Conservation (phyloP, 2,329 filamentous ascomycete genomes). For the Diplodia intermedia region DNA sequence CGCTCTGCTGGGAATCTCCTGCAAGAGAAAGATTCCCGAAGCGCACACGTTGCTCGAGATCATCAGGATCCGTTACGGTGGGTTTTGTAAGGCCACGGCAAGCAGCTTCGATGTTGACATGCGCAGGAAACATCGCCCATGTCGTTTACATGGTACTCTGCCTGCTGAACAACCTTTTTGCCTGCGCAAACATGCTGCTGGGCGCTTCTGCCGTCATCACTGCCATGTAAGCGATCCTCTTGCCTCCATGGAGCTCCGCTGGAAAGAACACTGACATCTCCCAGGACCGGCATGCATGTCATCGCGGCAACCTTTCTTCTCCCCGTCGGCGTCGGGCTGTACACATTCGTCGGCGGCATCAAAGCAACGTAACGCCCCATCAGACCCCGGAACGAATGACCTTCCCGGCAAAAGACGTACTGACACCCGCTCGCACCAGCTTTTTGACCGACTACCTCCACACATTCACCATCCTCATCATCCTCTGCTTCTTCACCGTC, state of each 20-base stretch:
- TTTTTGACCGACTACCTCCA: slow-evolving; percentile 62
- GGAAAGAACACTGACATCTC: slow-evolving; percentile 47
- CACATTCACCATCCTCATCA: slow-evolving; percentile 61
- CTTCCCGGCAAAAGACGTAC: neutral
- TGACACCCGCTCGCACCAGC: neutral
- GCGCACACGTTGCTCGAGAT: slow-evolving; percentile 63
- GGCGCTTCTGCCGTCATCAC: slow-evolving; percentile 54
- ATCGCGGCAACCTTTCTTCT: slow-evolving; percentile 28
- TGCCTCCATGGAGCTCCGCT: slow-evolving; percentile 52
- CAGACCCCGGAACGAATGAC: neutral
- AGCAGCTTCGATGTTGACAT: slow-evolving; percentile 22
- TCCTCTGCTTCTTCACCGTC: slow-evolving; percentile 58
- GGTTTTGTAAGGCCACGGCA: slow-evolving; percentile 39
- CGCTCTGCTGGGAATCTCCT: slow-evolving; percentile 58
- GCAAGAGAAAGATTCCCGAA: slow-evolving; percentile 60
- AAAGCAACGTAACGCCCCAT: slow-evolving; percentile 34
- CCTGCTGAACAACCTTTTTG: slow-evolving; percentile 62
- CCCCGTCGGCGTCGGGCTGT: slow-evolving; percentile 40
- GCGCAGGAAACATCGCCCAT: slow-evolving; percentile 47
- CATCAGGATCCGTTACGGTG: slow-evolving; percentile 58
- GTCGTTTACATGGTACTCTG: slow-evolving; percentile 61
- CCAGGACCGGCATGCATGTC: slow-evolving; percentile 33
- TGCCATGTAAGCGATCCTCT: slow-evolving; percentile 52
- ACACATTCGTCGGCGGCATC: slow-evolving; percentile 37
- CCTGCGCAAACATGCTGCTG: slow-evolving; percentile 61